phyloP scores from a whole-genome alignment of 116 monocot genomes.

The Phalaenopsis hybrid region DNA sequence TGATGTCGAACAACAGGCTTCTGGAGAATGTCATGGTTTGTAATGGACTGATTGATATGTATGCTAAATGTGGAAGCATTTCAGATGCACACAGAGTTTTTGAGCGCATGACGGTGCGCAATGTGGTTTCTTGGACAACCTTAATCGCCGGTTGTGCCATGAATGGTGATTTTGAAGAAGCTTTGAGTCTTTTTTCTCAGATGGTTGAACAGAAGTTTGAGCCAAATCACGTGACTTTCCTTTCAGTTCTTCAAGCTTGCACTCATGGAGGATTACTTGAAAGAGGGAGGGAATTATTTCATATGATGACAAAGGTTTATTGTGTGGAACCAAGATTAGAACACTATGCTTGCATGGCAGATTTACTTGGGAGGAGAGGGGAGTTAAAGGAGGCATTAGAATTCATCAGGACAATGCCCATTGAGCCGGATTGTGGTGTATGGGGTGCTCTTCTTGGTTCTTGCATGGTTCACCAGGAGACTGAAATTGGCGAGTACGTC shows the following conservation, averaged over 20 bases:
- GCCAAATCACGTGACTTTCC: conserved; percentile 28
- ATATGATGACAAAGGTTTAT: conserved; percentile 19
- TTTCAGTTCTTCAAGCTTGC: conserved; percentile 30
- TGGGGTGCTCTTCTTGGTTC: conserved; percentile 38
- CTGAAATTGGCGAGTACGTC: conserved; percentile 19
- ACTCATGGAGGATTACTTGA: conserved; percentile 30
- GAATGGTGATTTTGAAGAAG: conserved; percentile 18
- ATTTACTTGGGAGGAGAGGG: conserved; percentile 20
- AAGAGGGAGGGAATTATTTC: conserved; percentile 16
- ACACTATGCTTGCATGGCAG: conserved; percentile 30
- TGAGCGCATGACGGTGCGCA: conserved; percentile 1
- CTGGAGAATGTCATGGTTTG: conserved; percentile 28
- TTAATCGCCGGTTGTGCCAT: conserved; percentile 36
- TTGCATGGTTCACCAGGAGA: conserved; percentile 22
- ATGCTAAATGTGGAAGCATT: conserved; percentile 48
- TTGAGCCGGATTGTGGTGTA: conserved; percentile 25
- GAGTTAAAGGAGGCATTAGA: conserved; percentile 19
- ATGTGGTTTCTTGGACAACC: conserved; percentile 36
- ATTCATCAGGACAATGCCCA: conserved; percentile 19
- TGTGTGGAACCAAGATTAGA: conserved; percentile 20
- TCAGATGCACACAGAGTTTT: conserved; percentile 24
- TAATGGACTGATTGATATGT: conserved; percentile 47
- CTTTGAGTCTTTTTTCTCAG: conserved; percentile 21
- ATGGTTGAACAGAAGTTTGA: conserved; percentile 15
- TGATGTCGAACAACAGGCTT: conserved; percentile 16